Evolutionary conservation across 2,329 filamentous ascomycete species (phyloP), one percentile per base, ranked within the genome.

Genomic region (Ascochyta pisi): DNA sequence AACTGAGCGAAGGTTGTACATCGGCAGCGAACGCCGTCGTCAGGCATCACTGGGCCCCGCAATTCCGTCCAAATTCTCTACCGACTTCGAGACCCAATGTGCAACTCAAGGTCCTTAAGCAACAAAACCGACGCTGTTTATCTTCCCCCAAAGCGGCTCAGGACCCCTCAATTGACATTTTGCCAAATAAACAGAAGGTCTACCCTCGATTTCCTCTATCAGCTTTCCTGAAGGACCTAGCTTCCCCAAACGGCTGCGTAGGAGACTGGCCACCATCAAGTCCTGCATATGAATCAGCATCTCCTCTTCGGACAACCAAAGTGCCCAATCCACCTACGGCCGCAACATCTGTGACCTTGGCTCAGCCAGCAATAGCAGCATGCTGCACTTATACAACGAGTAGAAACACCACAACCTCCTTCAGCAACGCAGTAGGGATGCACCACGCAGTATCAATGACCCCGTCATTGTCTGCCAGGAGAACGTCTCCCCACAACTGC

Each of bases 11-110:
- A 41, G 31, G 41, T 12, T 46, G 33, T 40, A 37, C 27, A 3
- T 42, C 45, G 31, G 42, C 40, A 9, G 27, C 53, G 13, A 56
- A 64, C 12, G 45, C 41, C 15, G 54, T 67, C 15, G 54, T 67
- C 10, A 54, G 60, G 34, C 59, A 67, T 41, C 52, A 62, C 46
- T 71, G 68, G 68, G 56, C 60, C n/a, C 61, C 63, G 16, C 63
- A 67, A 23, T 66, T 67, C 29, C 59, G 52, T 16, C 58, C 64
- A 10, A 57, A 67, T n/a, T 50, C 52, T 31, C 39, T 55, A 40
- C 26, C 55, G 22, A 26, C 26, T 5, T 27, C 57, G 16, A 24
- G 27, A 6, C 6, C 52, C 7, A 40, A 24, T 4, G 13, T 22
- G 2, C 39, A 52, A 19, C 16, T 8, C 42, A 31, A 27, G 35